A percentile compares a stretch with the other conserved stretches of the same genome.
These are phyloP conservation scores for Pseudozyma tsukubaensis DNA, from an alignment of 1,284 basidiomycete genomes.

Conservation along the genomic window DNA sequence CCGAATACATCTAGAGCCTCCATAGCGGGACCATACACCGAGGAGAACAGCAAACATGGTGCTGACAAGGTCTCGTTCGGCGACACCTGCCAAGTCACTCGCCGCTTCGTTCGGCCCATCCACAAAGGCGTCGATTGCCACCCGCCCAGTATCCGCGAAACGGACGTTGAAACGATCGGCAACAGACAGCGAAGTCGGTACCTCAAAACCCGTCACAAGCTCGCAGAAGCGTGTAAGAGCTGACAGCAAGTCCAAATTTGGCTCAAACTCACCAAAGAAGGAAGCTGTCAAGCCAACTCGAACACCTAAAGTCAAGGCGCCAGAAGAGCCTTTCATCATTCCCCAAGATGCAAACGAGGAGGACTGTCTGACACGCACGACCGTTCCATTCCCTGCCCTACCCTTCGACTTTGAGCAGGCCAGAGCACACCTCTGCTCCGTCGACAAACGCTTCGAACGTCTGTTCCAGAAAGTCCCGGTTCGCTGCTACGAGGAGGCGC, in stretches of 20 bases:
- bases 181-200: slow-evolving; percentile 27
- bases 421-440: slow-evolving; percentile 77
- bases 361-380: slow-evolving; percentile 49
- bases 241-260: background rate
- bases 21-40: too few relatives aligned
- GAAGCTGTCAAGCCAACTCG: slow-evolving; percentile 1
- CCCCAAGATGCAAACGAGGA: slow-evolving; percentile 37
- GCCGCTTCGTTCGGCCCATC: slow-evolving; percentile 34
- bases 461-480: slow-evolving; percentile 78
- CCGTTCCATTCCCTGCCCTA: slow-evolving; percentile 69
- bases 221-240: slow-evolving; percentile 10
- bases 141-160: slow-evolving; percentile 18
- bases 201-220: background rate
- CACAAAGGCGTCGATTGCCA: slow-evolving; percentile 34
- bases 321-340: slow-evolving; percentile 45
- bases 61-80: slow-evolving; percentile 43
- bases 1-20: background rate
- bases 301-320: slow-evolving; percentile 19
- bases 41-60: slow-evolving; percentile 16
- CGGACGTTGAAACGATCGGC: slow-evolving; percentile 25
- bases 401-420: slow-evolving; percentile 81
- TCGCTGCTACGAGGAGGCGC: slow-evolving; percentile 76
- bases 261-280: background rate
- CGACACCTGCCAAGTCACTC: slow-evolving; percentile 35
- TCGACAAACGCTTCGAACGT: slow-evolving; percentile 79